These are phyloP conservation scores for Cochlearia excelsa DNA, from an alignment of 345 rosid species.

Conservation along the genomic window DNA sequence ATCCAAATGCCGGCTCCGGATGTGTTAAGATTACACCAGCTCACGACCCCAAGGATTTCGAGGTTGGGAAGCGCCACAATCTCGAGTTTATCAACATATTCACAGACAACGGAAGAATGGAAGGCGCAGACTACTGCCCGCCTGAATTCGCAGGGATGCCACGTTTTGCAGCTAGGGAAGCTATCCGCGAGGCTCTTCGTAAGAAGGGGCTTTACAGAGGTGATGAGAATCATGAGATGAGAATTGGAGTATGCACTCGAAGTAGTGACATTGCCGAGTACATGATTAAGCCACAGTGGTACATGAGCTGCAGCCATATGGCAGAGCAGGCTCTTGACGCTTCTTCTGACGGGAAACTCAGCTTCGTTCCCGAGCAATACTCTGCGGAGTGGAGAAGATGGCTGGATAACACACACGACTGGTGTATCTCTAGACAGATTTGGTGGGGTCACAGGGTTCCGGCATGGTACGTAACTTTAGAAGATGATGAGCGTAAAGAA, in stretches of 20 bases:
- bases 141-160: conserved; percentile 70
- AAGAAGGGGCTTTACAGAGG: conserved; percentile 73
- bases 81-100: conserved; percentile 71
- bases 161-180: conserved; percentile 76
- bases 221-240: conserved; percentile 74
- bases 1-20: conserved; percentile 75
- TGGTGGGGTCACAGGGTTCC: conserved; percentile 97
- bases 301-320: conserved; percentile 52
- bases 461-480: conserved; percentile 76
- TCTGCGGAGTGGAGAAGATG: conserved; percentile 90
- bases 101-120: conserved; percentile 77
- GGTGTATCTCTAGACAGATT: conserved; percentile 90
- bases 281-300: conserved; percentile 89
- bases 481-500: conserved; percentile 61
- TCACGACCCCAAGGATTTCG: conserved; percentile 83
- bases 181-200: conserved; percentile 57
- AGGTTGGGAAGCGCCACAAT: conserved; percentile 73
- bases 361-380: conserved; percentile 71
- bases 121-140: conserved; percentile 66
- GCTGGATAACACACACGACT: conserved; percentile 85
- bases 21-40: conserved; percentile 94
- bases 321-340: conserved; percentile 75
- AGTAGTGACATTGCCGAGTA: conserved; percentile 73
- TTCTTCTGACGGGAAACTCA: conserved; percentile 51
- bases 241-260: conserved; percentile 73